phyloP scores from a whole-genome alignment of 2,329 filamentous ascomycete genomes.

The Fusarium buharicum region DNA sequence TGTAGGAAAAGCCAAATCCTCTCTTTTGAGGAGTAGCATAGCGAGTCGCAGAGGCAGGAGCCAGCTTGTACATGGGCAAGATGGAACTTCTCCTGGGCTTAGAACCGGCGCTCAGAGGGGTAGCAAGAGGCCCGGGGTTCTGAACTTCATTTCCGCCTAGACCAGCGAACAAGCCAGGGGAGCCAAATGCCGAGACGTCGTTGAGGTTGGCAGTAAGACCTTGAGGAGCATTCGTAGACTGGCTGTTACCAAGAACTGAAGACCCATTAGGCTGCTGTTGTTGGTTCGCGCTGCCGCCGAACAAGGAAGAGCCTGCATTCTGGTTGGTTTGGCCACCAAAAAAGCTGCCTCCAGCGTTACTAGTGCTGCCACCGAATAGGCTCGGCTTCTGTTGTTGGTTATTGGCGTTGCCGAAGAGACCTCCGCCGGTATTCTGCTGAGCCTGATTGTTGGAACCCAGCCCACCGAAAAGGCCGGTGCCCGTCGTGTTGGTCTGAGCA shows the following conservation, averaged over 20 bases:
- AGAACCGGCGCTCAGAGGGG: conserved; percentile 79
- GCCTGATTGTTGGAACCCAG: conserved; percentile 51
- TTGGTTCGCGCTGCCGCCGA: conserved; percentile 58
- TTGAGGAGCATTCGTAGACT: conserved; percentile 64
- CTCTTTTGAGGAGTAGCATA: conserved; percentile 86
- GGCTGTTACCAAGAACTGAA: conserved; percentile 69
- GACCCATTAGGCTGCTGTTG: conserved; percentile 63
- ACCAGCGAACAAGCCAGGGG: conserved; percentile 83
- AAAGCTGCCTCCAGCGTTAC: conserved; percentile 59
- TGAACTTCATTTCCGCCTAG: conserved; percentile 69
- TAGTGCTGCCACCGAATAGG: conserved; percentile 63
- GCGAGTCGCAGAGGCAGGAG: conserved; percentile 80
- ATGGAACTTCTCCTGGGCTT: conserved; percentile 83
- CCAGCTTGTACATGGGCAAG: conserved; percentile 87
- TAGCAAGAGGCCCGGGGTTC: conserved; percentile 90
- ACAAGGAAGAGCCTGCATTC: conserved; percentile 56
- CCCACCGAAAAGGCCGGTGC: conserved; percentile 59
- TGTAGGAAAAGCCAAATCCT: conserved; percentile 93
- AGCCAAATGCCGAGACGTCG: conserved; percentile 90
- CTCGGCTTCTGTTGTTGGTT: conserved; percentile 56
- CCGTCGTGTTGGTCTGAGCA: conserved; percentile 49
- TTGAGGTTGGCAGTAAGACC: conserved; percentile 81
- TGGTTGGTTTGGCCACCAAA: conserved; percentile 64
- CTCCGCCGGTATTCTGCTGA: conserved; percentile 54
- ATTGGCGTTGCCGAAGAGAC: conserved; percentile 61